phyloP scores from a whole-genome alignment of 2,329 filamentous ascomycete genomes.

The Nigrospora oryzae region DNA sequence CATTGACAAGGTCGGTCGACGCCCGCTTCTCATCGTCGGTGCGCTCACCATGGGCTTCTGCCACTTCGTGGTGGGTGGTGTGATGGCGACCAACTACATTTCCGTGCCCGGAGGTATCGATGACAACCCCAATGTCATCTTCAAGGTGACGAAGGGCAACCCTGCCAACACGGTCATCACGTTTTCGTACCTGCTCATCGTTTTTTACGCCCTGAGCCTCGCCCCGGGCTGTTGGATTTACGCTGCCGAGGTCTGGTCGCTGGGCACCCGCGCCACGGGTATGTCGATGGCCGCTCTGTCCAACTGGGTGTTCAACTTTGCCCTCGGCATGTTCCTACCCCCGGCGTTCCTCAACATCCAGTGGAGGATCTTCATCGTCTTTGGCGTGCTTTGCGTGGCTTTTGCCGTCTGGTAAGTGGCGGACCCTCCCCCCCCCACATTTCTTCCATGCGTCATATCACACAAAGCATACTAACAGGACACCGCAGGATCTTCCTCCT shows the following conservation, averaged over 20 bases:
- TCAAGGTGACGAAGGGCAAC: conserved; percentile 36
- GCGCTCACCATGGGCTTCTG: conserved; percentile 57
- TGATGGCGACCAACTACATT: conserved; percentile 38
- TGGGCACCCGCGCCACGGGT: conserved; percentile 50
- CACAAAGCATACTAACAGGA: neutral
- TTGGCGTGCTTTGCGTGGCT: conserved; percentile 25
- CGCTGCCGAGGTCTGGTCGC: conserved; percentile 54
- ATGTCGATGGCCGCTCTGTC: conserved; percentile 48
- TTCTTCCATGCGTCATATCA: neutral
- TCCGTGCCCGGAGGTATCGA: conserved; percentile 32
- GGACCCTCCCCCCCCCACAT: neutral
- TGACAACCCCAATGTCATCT: conserved; percentile 43
- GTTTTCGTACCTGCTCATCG: conserved; percentile 56
- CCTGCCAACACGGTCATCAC: conserved; percentile 55
- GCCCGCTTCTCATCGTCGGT: conserved; percentile 57
- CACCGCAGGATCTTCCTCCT: conserved; percentile 17
- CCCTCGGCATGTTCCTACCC: conserved; percentile 49
- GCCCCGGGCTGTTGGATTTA: conserved; percentile 60
- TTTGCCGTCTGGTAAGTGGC: conserved; percentile 17
- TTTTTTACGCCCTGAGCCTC: conserved; percentile 55
- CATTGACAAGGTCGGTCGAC: conserved; percentile 49
- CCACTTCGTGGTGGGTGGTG: conserved; percentile 45
- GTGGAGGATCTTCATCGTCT: conserved; percentile 38
- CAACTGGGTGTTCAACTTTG: conserved; percentile 52
- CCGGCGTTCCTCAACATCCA: conserved; percentile 49